phyloP scores from a whole-genome alignment of 1,139 yeast species.

The Zygosaccharomyces sapae region DNA sequence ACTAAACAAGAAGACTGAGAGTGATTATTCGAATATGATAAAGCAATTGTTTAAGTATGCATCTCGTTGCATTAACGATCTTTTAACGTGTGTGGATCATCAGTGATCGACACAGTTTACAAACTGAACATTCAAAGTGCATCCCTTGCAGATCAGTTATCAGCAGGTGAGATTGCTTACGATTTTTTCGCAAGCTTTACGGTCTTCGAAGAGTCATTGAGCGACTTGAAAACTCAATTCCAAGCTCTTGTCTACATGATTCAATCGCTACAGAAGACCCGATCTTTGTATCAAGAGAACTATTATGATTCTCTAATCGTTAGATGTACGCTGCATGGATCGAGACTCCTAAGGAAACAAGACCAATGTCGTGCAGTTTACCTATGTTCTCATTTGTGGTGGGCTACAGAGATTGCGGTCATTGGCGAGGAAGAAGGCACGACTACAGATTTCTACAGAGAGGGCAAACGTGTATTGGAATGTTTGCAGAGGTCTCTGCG shows the following conservation, averaged over 20 bases:
- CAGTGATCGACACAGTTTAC: conserved; percentile 46
- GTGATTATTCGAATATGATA: conserved; percentile 21
- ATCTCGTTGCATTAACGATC: conserved; percentile 66
- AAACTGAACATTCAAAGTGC: conserved; percentile 53
- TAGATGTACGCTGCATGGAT: conserved; percentile 81
- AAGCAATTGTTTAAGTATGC: conserved; percentile 62
- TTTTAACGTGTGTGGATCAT: conserved; percentile 54
- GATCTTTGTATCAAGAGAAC: conserved; percentile 30
- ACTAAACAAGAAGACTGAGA: conserved; percentile 10
- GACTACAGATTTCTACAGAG: conserved; percentile 36
- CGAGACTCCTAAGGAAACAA: conserved; percentile 81
- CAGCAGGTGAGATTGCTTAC: conserved; percentile 62
- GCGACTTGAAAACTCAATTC: conserved; percentile 55
- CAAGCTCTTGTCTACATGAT: conserved; percentile 53
- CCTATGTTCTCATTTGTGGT: conserved; percentile 88
- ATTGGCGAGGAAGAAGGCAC: conserved; percentile 48
- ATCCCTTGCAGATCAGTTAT: conserved; percentile 70
- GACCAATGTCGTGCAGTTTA: conserved; percentile 93
- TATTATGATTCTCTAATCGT: conserved; percentile 74
- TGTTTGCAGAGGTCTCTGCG: conserved; percentile 73
- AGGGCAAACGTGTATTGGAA: conserved; percentile 61
- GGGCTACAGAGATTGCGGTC: conserved; percentile 67
- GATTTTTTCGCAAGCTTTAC: conserved; percentile 87
- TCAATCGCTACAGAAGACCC: conserved; percentile 48
- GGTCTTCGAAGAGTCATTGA: conserved; percentile 75